phyloP scores from a whole-genome alignment of 352 stramenopile species.

The Globisporangium cederbergense region DNA sequence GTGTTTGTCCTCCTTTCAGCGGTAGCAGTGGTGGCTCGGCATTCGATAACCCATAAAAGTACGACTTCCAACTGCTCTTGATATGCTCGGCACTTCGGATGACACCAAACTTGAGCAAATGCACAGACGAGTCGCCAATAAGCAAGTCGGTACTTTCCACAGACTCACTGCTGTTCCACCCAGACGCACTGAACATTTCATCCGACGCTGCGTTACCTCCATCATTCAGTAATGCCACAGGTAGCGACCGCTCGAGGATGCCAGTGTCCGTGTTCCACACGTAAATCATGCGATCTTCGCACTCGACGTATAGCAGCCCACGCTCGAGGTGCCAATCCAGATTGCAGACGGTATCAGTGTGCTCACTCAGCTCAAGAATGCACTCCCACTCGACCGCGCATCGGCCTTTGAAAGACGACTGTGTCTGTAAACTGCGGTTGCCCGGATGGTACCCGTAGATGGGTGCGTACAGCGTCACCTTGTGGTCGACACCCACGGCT shows the following conservation, averaged over 20 bases:
- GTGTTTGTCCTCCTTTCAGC: neutral
- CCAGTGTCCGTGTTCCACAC: constrained; percentile 80
- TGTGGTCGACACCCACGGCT: constrained; percentile 56
- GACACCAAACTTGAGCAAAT: constrained; percentile 66
- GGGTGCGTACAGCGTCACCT: constrained; percentile 57
- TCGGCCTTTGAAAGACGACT: constrained; percentile 2
- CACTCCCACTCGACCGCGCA: constrained; percentile 54
- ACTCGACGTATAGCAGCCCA: constrained; percentile 61
- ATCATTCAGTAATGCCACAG: constrained; percentile 46
- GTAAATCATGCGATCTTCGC: constrained; percentile 70
- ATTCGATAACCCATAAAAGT: constrained; percentile 37
- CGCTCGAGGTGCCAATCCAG: constrained; percentile 66
- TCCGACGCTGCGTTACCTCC: constrained; percentile 32
- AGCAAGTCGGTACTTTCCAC: constrained; percentile 52
- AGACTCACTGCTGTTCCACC: constrained; percentile 19
- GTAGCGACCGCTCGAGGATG: constrained; percentile 63
- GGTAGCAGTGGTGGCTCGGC: constrained; percentile 7
- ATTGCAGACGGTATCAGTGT: constrained; percentile 44
- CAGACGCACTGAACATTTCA: constrained; percentile 12
- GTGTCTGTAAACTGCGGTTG: constrained; percentile 9
- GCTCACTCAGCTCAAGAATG: constrained; percentile 56
- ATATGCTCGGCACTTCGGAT: constrained; percentile 64
- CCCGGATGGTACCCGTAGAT: constrained; percentile 45
- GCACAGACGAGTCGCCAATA: constrained; percentile 48
- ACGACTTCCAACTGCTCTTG: constrained; percentile 67